Conservation (phyloP, 192 early-diverging fungal genomes). For the Dimargaris cristalligena region DNA sequence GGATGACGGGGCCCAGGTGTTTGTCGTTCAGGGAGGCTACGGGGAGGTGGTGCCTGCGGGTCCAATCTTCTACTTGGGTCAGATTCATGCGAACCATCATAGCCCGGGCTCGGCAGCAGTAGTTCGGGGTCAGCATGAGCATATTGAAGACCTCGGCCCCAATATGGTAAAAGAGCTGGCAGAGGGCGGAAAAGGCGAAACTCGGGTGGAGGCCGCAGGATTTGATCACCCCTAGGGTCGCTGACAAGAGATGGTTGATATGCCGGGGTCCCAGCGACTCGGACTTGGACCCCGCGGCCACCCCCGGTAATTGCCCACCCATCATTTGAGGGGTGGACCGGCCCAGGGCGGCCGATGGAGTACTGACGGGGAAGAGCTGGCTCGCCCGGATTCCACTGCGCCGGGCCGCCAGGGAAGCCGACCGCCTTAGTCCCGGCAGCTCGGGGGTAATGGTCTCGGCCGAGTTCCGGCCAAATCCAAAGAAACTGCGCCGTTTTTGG, state of each 20-base stretch:
- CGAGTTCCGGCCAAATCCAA: background rate
- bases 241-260: conserved; percentile 51
- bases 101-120: conserved; percentile 60
- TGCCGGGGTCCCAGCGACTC: conserved; percentile 41
- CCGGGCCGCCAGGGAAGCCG: conserved; percentile 5
- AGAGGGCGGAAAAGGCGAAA: conserved; percentile 50
- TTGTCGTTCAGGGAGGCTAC: conserved; percentile 8
- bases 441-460: background rate
- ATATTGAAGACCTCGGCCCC: conserved; percentile 71
- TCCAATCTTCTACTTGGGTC: conserved; percentile 69
- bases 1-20: conserved; percentile 52
- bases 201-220: conserved; percentile 57
- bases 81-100: conserved; percentile 75
- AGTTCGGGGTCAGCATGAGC: conserved; percentile 57
- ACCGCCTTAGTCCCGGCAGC: conserved; percentile 1
- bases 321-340: too few species aligned
- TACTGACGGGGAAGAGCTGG: background rate
- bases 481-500: background rate
- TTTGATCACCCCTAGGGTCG: conserved; percentile 46
- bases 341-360: background rate
- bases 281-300: conserved; percentile 18
- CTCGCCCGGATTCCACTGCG: conserved; percentile 5
- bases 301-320: background rate
- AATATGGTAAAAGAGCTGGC: conserved; percentile 64
- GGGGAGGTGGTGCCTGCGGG: conserved; percentile 28